These are phyloP conservation scores for Lactarius pseudohatsudake DNA, from an alignment of 768 basidiomycete genomes.

Conservation along the genomic window DNA sequence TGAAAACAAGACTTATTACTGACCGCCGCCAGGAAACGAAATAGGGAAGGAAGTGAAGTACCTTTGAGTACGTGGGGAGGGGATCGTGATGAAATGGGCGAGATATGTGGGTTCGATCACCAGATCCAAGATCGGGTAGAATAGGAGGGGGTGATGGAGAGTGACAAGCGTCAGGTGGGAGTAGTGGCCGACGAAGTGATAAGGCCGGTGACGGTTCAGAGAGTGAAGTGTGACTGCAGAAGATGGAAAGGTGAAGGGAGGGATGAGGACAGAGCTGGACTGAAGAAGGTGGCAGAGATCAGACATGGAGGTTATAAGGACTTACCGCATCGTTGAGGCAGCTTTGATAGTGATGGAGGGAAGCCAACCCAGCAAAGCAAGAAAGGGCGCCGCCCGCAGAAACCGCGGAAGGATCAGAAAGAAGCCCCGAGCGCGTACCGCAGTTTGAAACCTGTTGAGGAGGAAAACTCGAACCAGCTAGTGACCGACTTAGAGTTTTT, in stretches of 20 bases:
- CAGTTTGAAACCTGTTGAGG: slow-evolving; percentile 21
- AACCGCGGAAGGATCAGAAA: slow-evolving; percentile 29
- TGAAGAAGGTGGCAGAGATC: slow-evolving; percentile 12
- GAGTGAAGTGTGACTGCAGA: slow-evolving; percentile 19
- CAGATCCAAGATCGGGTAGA: slow-evolving; percentile 25
- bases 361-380: slow-evolving; percentile 25
- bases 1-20: background rate
- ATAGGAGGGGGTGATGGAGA: slow-evolving; percentile 15
- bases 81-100: slow-evolving; percentile 24
- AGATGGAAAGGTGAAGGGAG: slow-evolving; percentile 19
- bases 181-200: slow-evolving; percentile 17
- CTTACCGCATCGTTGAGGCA: slow-evolving; percentile 28
- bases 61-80: slow-evolving; percentile 14
- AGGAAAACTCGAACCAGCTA: background rate
- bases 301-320: slow-evolving; percentile 27
- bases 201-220: slow-evolving; percentile 17
- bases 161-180: slow-evolving; percentile 17
- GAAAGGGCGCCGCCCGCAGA: slow-evolving; percentile 27
- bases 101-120: slow-evolving; percentile 22
- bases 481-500: background rate
- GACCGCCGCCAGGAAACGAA: background rate
- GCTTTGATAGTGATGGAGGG: slow-evolving; percentile 28
- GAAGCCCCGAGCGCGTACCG: slow-evolving; percentile 26
- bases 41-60: slow-evolving; percentile 5
- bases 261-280: slow-evolving; percentile 15